These are phyloP conservation scores for Debaryomycetaceae sp. DNA, from an alignment of 1,139 yeast genomes.

Conservation along the genomic window DNA sequence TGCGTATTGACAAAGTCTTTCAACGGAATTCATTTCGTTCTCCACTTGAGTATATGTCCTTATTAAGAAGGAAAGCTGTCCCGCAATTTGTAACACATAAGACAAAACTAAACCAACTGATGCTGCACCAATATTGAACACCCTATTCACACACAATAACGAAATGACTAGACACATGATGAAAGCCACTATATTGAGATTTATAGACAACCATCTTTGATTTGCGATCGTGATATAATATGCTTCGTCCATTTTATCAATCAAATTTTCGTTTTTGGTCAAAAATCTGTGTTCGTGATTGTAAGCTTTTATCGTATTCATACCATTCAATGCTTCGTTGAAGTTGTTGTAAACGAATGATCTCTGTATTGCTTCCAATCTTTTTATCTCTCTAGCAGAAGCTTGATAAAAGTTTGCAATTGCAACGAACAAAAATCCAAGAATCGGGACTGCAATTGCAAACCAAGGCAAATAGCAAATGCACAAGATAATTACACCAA, in stretches of 20 bases:
- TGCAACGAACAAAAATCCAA: constrained; percentile 43
- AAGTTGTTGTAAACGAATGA: constrained; percentile 55
- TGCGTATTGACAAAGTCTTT: constrained; percentile 72
- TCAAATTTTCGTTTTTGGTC: constrained; percentile 41
- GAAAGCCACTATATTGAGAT: constrained; percentile 55
- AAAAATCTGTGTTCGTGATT: constrained; percentile 47
- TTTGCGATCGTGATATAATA: constrained; percentile 62
- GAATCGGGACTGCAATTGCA: constrained; percentile 64
- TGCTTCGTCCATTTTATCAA: constrained; percentile 70
- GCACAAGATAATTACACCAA: constrained; percentile 64
- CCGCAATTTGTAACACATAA: constrained; percentile 50
- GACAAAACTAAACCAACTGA: constrained; percentile 71
- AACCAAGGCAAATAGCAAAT: constrained; percentile 71
- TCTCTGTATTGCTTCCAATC: constrained; percentile 41
- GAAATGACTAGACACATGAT: constrained; percentile 46
- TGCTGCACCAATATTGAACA: constrained; percentile 59
- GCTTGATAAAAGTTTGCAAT: constrained; percentile 56
- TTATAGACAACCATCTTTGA: constrained; percentile 76
- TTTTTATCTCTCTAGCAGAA: constrained; percentile 34
- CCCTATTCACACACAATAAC: constrained; percentile 60
- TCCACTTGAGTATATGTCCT: constrained; percentile 66
- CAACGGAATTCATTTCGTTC: constrained; percentile 84
- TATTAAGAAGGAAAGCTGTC: constrained; percentile 44
- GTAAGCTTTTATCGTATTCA: constrained; percentile 67
- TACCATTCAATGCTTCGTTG: constrained; percentile 71